Conservation (phyloP, 208 protist species). For the Zelonia costaricensis region DNA sequence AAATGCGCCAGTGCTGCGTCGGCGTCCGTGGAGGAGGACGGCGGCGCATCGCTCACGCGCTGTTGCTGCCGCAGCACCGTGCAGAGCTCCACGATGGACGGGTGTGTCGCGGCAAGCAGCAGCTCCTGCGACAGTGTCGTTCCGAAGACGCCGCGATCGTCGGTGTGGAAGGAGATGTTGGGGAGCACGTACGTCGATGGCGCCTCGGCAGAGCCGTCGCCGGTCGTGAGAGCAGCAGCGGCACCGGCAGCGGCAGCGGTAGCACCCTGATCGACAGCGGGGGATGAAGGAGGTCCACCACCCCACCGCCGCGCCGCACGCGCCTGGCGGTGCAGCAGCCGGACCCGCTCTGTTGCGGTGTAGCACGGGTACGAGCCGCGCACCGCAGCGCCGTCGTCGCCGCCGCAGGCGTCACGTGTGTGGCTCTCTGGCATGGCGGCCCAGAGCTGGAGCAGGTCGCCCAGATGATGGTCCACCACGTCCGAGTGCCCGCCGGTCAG, state of each 20-base stretch:
- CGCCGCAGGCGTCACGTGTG: neutral
- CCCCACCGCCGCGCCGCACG: neutral
- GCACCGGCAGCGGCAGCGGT: no score
- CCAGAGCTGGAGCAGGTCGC: slow-evolving; percentile 34
- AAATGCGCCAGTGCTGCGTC: slow-evolving; percentile 13
- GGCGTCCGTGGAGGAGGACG: slow-evolving; percentile 2
- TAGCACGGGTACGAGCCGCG: neutral
- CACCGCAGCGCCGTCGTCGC: neutral
- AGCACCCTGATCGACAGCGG: no score
- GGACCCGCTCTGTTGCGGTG: slow-evolving; percentile 1
- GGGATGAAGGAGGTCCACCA: no score
- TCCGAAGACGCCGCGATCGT: slow-evolving; percentile 87
- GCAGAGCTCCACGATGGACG: slow-evolving; percentile 14
- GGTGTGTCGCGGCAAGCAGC: slow-evolving; percentile 45
- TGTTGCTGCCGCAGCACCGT: no score
- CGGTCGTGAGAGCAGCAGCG: no score
- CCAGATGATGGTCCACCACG: slow-evolving; percentile 66
- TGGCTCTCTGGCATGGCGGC: slow-evolving; percentile 12
- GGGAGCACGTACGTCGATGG: slow-evolving; percentile 22
- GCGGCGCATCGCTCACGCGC: no score
- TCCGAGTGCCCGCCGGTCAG: slow-evolving; percentile 57
- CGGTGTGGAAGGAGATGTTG: slow-evolving; percentile 77
- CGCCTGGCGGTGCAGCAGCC: slow-evolving; percentile 3
- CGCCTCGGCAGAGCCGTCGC: neutral
- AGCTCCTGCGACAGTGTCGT: slow-evolving; percentile 69